phyloP scores from a whole-genome alignment of 2,329 filamentous ascomycete genomes.

The Westerdykella aurantiaca region DNA sequence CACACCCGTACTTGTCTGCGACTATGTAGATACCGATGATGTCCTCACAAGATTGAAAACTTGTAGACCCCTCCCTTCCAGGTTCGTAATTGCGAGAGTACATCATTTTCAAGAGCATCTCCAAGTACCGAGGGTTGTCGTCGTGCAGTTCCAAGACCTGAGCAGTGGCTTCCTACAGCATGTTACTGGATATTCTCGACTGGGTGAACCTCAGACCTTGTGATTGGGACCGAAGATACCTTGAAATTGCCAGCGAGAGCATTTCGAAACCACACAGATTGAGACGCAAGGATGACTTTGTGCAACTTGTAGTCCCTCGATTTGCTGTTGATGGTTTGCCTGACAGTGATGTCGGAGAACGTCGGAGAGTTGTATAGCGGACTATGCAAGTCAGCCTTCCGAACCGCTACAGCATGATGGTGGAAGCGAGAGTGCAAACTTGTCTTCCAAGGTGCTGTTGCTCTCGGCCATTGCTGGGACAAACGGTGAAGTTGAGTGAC shows the following conservation, averaged over 20 bases:
- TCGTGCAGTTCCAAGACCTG: constrained; percentile 9
- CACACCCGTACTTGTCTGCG: constrained; percentile 4
- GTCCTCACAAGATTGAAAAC: neutral
- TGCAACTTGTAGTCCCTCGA: constrained; percentile 3
- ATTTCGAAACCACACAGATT: constrained; percentile 3
- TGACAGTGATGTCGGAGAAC: constrained; percentile 4
- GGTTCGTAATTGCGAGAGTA: constrained; percentile 3
- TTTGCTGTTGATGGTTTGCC: neutral
- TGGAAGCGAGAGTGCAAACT: no score
- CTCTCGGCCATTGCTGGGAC: no score
- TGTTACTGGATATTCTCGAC: no score
- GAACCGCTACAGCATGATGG: no score
- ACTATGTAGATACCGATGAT: constrained; percentile 1
- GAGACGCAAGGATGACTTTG: neutral
- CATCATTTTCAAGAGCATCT: constrained; percentile 10
- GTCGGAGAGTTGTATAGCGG: constrained; percentile 2
- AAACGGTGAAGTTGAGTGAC: no score
- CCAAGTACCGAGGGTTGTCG: constrained; percentile 10
- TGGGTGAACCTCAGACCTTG: no score
- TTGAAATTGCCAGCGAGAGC: constrained; percentile 12
- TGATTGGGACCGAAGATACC: neutral
- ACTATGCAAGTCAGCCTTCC: neutral
- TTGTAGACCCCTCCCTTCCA: neutral
- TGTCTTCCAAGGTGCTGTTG: no score
- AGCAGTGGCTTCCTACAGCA: constrained; percentile 4